Percentiles rank a stretch among this genome's conserved stretches.
Conservation (phyloP, 2,329 filamentous ascomycete genomes). For the Plectosphaerella sp. region DNA sequence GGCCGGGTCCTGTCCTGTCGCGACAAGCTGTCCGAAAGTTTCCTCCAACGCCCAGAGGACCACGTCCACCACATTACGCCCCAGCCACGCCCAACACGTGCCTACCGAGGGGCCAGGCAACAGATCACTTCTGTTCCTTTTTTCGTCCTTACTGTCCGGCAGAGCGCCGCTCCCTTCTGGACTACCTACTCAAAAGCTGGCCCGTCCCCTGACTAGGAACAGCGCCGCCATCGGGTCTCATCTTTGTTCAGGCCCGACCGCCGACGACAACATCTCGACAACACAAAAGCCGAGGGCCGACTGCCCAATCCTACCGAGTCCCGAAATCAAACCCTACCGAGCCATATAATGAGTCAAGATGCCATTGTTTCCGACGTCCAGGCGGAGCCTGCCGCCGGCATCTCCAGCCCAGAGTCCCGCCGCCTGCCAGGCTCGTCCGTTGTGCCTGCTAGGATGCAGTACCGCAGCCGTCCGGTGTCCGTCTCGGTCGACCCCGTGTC, state of each 20-base stretch:
- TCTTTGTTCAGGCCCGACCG: neutral
- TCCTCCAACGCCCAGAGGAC: neutral
- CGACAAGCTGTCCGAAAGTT: constrained; percentile 1
- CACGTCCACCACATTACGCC: neutral
- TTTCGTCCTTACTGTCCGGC: too few species aligned
- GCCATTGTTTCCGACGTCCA: constrained; percentile 2
- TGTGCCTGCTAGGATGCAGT: constrained; percentile 45
- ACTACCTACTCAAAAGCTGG: too few species aligned
- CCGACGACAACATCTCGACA: neutral
- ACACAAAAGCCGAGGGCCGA: neutral
- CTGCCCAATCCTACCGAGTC: neutral
- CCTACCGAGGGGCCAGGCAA: too few species aligned
- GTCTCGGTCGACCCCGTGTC: constrained; percentile 89
- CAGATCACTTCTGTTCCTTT: too few species aligned
- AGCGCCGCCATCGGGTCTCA: neutral
- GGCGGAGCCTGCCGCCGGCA: constrained; percentile 3
- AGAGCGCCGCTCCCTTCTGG: too few species aligned
- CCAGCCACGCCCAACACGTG: too few species aligned
- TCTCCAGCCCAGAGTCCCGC: constrained; percentile 11
- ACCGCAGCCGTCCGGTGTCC: constrained; percentile 59
- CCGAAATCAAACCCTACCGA: neutral
- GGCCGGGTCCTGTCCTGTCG: neutral
- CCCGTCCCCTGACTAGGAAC: too few species aligned
- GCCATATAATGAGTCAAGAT: constrained; percentile 9
- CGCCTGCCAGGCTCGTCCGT: constrained; percentile 16